Evolutionary conservation across 345 rosid species (phyloP).

Genomic region (Microcos paniculata): DNA sequence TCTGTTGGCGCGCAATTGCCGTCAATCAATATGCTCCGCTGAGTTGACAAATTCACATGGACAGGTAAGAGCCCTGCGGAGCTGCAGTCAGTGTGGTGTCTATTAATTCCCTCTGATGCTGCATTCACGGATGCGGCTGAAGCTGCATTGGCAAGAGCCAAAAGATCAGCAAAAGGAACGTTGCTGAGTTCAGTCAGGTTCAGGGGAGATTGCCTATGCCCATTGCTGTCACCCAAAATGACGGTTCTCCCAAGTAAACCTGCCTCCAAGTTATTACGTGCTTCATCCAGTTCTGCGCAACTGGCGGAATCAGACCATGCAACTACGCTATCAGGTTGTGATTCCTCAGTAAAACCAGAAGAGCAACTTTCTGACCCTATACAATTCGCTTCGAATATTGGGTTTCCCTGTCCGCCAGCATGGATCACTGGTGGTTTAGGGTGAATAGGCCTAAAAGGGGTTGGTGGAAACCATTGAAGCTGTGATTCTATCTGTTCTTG

Average conservation of each 20-base stretch:
- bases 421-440: constrained; percentile 32
- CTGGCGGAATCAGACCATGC: constrained; percentile 5
- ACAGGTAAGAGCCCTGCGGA: neutral
- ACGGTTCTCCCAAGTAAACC: neutral
- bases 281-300: neutral
- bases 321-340: constrained; percentile 18
- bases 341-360: constrained; percentile 20
- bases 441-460: constrained; percentile 41
- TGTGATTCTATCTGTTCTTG: constrained; percentile 29
- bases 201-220: constrained; percentile 20
- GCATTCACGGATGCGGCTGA: constrained; percentile 12
- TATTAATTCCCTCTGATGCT: neutral
- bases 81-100: neutral
- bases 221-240: neutral
- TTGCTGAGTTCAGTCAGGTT: constrained; percentile 21
- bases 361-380: constrained; percentile 30
- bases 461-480: constrained; percentile 48
- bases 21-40: constrained; percentile 4
- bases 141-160: constrained; percentile 58
- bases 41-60: constrained; percentile 1
- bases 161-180: constrained; percentile 43
- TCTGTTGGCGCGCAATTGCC: constrained; percentile 9
- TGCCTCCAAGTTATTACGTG: neutral
- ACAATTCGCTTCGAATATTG: constrained; percentile 19
- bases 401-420: constrained; percentile 27